Conservation (phyloP, 441 rosid species). For the Theobroma grandiflorum region DNA sequence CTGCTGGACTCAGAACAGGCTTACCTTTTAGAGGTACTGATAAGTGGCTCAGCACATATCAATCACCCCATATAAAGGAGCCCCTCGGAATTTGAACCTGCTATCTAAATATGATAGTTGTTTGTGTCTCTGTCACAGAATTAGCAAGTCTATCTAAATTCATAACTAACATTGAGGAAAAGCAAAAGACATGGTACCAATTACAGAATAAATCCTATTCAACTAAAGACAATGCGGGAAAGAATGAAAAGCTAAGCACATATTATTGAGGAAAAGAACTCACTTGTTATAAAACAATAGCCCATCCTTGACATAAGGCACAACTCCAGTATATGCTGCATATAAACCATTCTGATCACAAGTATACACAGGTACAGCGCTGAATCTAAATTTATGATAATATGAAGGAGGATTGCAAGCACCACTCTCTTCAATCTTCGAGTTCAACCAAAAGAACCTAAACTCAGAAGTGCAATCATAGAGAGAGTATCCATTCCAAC, state of each 20-base stretch:
- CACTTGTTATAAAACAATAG: constrained; percentile 92
- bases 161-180: not conserved
- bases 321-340: constrained; percentile 64
- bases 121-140: not conserved
- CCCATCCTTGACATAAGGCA: constrained; percentile 88
- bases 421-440: constrained; percentile 90
- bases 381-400: constrained; percentile 76
- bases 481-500: constrained; percentile 92
- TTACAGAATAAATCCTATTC: constrained; percentile 10
- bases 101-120: not conserved
- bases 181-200: not conserved
- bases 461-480: constrained; percentile 93
- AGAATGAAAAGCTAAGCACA: not conserved
- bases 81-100: not conserved
- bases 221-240: constrained; percentile 18
- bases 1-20: not conserved
- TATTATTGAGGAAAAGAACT: constrained; percentile 28
- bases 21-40: not conserved
- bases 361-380: constrained; percentile 60
- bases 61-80: not conserved
- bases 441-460: constrained; percentile 88
- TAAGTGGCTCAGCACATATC: not conserved
- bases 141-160: not conserved
- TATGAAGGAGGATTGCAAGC: constrained; percentile 80
- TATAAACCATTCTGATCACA: constrained; percentile 78